Conservation (phyloP, 352 stramenopile genomes). For the Aphanomyces euteiches region DNA sequence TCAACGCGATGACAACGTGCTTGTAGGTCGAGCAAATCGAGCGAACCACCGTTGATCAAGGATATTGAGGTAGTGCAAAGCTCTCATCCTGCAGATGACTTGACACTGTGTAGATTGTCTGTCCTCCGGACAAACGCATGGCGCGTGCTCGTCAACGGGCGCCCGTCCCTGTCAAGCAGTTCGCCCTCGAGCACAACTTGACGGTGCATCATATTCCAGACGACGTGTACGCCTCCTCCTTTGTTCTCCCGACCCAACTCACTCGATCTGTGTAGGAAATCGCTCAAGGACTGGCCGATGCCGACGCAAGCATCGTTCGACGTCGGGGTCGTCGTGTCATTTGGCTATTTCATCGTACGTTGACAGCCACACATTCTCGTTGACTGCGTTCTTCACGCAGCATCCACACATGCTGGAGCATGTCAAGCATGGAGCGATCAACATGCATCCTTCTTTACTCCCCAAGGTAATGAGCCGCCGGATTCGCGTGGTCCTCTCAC, state of each 20-base stretch:
- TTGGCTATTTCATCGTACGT: slow-evolving; percentile 77
- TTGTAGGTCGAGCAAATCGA: slow-evolving; percentile 14
- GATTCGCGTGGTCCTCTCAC: too few species aligned
- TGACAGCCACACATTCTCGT: neutral
- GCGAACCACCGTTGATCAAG: slow-evolving; percentile 4
- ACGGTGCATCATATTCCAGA: slow-evolving; percentile 60
- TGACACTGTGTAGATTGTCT: slow-evolving; percentile 57
- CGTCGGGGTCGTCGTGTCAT: slow-evolving; percentile 85
- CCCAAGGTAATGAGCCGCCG: slow-evolving; percentile 46
- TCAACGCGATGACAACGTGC: neutral
- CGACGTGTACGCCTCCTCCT: slow-evolving; percentile 42
- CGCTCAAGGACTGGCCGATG: slow-evolving; percentile 70
- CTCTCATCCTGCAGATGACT: neutral
- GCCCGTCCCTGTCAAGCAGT: slow-evolving; percentile 72
- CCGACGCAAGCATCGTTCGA: slow-evolving; percentile 49
- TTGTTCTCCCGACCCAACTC: slow-evolving; percentile 2
- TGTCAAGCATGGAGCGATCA: slow-evolving; percentile 70
- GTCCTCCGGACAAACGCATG: slow-evolving; percentile 75
- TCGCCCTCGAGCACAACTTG: slow-evolving; percentile 57
- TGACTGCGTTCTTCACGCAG: slow-evolving; percentile 35
- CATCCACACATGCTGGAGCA: slow-evolving; percentile 69
- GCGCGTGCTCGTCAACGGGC: slow-evolving; percentile 53
- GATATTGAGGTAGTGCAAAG: slow-evolving; percentile 23
- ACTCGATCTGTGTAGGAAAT: slow-evolving; percentile 43
- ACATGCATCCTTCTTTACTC: slow-evolving; percentile 85